Base-by-base conservation (phyloP, 2,329 filamentous ascomycete species). In the Parascedosporium putredinis region DNA sequence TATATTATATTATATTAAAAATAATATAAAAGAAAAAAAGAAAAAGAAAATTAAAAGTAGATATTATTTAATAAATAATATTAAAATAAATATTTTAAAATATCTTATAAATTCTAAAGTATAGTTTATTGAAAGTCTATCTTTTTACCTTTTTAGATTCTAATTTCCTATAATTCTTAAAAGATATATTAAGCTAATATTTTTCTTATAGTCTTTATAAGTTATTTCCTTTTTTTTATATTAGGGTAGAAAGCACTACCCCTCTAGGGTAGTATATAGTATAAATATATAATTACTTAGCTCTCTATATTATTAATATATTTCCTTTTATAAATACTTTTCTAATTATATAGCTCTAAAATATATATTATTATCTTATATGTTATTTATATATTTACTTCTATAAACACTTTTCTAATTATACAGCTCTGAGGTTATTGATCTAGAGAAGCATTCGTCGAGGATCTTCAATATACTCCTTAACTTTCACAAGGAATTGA, bases 401-500 rank as follows among this genome's bases (percentile, higher is more conserved):
- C 34, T 36, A 49, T 16, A 47, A 46, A 53, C 12, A 53, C 48
- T 47, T 51, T 33, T 6, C 14, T 16, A 36, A 34, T 47, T 49
- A 18, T 70, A 76, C n/a, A 36, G 20, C n/a, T 36, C 20, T 6
- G 33, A 18, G 14, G 3, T n/a, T n/a, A n/a, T n/a, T n/a, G n/a
- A 16, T 36, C 20, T 42, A 42, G 55, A 95, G 69, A 9, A 96
- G 78, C 91, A 97, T 96, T 62, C 87, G 84, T 57, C 88, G 76
- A 34, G 91, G 91, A 63, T 97, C 93, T 73, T 97, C 91, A 58
- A 97, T 95, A 65, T 86, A 95, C 67, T 96, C 88, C 81, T 97
- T 97, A 62, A 98, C 75, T 79, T 95, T 95, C 54, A 97, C 85
- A 58, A 97, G 75, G 77, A 97, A 97, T 54, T 91, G 93, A 36